These are phyloP conservation scores for Rhodotorula sp. DNA, from an alignment of 1,284 basidiomycete genomes.

Conservation along the genomic window DNA sequence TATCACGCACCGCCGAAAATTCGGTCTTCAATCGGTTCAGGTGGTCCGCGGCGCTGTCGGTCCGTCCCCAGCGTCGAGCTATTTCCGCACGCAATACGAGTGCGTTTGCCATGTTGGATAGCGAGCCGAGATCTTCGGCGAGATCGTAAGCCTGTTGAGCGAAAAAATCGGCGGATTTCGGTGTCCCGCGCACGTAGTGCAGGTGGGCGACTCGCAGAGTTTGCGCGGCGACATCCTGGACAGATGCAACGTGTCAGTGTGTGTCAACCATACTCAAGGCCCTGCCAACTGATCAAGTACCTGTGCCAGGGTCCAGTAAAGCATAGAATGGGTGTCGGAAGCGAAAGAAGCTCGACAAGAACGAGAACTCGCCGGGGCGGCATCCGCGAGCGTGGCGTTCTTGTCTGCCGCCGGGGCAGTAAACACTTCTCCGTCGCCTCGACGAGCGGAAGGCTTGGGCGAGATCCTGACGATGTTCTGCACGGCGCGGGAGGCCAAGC, in stretches of 20 bases:
- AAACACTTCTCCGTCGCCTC: background rate
- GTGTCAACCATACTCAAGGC: background rate
- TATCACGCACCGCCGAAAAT: background rate
- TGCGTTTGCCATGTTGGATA: constrained; percentile 63
- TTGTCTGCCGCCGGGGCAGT: constrained; percentile 5
- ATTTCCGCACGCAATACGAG: constrained; percentile 66
- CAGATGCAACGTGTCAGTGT: background rate
- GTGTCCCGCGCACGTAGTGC: constrained; percentile 69
- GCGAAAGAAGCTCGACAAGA: background rate
- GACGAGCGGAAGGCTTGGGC: background rate
- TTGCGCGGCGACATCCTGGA: constrained; percentile 59
- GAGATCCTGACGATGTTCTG: constrained; percentile 65
- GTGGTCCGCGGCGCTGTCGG: constrained; percentile 52
- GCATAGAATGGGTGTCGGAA: constrained; percentile 49
- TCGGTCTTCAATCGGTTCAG: constrained; percentile 22
- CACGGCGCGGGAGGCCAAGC: constrained; percentile 74
- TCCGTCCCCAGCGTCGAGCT: constrained; percentile 60
- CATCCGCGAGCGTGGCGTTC: constrained; percentile 32
- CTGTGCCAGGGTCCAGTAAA: constrained; percentile 73
- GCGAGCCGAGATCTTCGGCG: constrained; percentile 64
- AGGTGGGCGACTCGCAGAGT: constrained; percentile 63
- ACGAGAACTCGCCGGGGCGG: constrained; percentile 42
- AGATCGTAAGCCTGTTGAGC: constrained; percentile 68
- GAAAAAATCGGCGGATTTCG: constrained; percentile 78
- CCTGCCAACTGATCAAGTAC: constrained; percentile 32